Evolutionary conservation across 257 asterid genomes (phyloP).

Genomic region (Oldenlandia corymbosa): DNA sequence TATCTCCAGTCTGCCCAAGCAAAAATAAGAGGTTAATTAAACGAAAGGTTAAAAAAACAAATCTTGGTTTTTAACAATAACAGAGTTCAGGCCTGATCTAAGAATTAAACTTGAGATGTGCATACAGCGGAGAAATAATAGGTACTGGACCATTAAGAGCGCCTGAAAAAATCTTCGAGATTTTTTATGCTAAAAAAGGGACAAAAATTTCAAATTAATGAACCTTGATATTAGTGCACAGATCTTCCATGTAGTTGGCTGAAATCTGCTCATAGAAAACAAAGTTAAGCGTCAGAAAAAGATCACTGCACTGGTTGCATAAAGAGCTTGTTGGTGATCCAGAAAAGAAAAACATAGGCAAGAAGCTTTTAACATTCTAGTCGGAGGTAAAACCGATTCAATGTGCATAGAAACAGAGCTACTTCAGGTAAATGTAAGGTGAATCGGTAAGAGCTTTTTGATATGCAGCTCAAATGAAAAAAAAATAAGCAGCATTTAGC

Average conservation of each 20-base stretch:
- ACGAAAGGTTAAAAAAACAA: slow-evolving; percentile 10
- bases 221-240: slow-evolving; percentile 70
- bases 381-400: background rate
- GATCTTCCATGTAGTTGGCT: slow-evolving; percentile 73
- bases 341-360: background rate
- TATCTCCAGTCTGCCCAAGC: slow-evolving; percentile 62
- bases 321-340: background rate
- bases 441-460: too few species aligned
- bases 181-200: background rate
- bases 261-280: slow-evolving; percentile 40
- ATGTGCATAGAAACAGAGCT: background rate
- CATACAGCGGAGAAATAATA: background rate
- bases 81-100: background rate
- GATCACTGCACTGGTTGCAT: background rate
- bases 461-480: too few species aligned
- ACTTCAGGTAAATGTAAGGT: too few species aligned
- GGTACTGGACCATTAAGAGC: background rate
- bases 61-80: background rate
- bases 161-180: background rate
- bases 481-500: too few species aligned
- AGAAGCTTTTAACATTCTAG: background rate
- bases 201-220: slow-evolving; percentile 15
- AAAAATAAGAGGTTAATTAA: slow-evolving; percentile 1
- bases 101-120: too few species aligned
- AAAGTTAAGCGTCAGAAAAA: slow-evolving; percentile 4